Base-by-base conservation (phyloP, 225 moss, liverwort and hornwort species). In the Thuidium tamariscinum region DNA sequence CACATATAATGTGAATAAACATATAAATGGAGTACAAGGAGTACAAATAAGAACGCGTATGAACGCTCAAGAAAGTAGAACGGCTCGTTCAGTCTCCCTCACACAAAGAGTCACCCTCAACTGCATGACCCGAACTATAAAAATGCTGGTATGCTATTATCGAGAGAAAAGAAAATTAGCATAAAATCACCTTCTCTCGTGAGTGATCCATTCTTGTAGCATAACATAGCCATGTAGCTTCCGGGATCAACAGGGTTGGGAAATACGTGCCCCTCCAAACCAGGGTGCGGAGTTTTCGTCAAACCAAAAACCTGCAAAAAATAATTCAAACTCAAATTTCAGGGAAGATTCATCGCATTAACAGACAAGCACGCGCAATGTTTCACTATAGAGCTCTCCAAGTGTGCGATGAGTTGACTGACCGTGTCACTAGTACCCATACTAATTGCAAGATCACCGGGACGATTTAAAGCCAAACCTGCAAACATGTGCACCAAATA, bases 351-450 rank as follows among this genome's bases (percentile, higher is more conserved):
- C 37, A 18, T 7, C 39, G 52, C 39, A 69, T 60, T n/a, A 39
- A 81, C 26, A 17, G 49, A 76, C 44, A 34, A 83, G 63, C 70
- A 56, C 55, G 80, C 55, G 64, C 65, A 81, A 36, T 37, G 16
- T 63, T 73, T 21, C 39, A n/a, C 21, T 36, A 72, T 20, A 81
- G 68, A 59, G 54, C n/a, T 52, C 46, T 83, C 57, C 44, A 72
- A 74, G 74, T 80, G 41, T 27, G 36, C 44, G 68, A 27, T 57
- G 32, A 82, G 71, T 74, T 22, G 55, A n/a, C 93, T 86, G 82
- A 98, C 99, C 22, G 99, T 99, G 82, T 99, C 99, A 88, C 99
- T 95, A 36, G 99, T 97, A 65, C 99, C 97, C 74, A 99, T 89
- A 90, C 99, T 99, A 87, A 99, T 92, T 57, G 95, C 99, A 80